Base-by-base conservation (phyloP, 2,329 filamentous ascomycete genomes). In the Epichloe aotearoae region DNA sequence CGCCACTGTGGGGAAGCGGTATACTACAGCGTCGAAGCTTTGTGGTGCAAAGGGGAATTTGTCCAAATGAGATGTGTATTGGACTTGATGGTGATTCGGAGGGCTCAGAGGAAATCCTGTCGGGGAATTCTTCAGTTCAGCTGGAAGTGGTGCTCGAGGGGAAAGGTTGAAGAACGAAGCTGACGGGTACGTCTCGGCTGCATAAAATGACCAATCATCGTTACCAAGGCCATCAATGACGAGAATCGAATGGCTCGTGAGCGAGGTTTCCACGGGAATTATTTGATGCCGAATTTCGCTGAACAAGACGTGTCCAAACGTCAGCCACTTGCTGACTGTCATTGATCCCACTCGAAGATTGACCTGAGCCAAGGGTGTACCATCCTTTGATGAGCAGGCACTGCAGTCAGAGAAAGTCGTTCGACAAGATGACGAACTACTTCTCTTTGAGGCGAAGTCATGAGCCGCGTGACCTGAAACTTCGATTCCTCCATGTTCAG, bases 271-370 rank as follows among this genome's bases (percentile, higher is more conserved):
- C 5, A 59, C 67, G 61, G 68, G 73, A 0, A 74, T 69, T 20
- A 90, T 73, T 56, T 88, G 82, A 44, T 87, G 83, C 26, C 87
- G 79, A 5, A 85, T 80, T 10, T 88, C 86, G 57, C 85, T 89
- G 68, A 93, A 90, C 4, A 93, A 72, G 0, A 91, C 85, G 57
- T 88, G 83, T 1, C 87, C 87, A 62, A 91, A 91, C 0, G 84
- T 88, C 23, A 93, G 76, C 87, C 86, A 93, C 62, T 90, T 90
- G 73, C 84, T 89, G 23, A 89, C 87, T 53, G 87, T 89, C 72
- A 93, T 82, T 2, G 86, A 88, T 4, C 84, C 86, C 15, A 88
- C 82, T 2, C 87, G 77, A 20, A 93, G 75, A 60, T 89, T 88
- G 54, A 88, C 84, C 62, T 84, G 83, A 0, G 81, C 78, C 19